A percentile compares a stretch with the other conserved stretches of the same genome.
Conservation (phyloP, 2,329 filamentous ascomycete species). For the Botrytis paeoniae region DNA sequence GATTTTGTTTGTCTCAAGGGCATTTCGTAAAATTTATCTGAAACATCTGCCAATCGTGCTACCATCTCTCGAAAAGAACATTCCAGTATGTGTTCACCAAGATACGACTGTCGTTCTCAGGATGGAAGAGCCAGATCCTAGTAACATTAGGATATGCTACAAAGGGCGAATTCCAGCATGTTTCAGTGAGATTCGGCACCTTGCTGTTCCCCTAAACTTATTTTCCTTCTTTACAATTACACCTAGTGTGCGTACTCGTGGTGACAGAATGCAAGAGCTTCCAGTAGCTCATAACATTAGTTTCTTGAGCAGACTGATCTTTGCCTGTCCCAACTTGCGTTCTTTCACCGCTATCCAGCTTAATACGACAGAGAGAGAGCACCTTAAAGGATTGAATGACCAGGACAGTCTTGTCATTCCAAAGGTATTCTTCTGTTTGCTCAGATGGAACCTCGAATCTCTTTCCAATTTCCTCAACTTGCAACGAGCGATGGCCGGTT, state of each 20-base stretch:
- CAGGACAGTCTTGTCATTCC: rapidly evolving
- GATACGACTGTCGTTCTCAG: neutral
- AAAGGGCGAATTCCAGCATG: neutral
- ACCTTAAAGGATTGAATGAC: rapidly evolving
- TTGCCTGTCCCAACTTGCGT: neutral
- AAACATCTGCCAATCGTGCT: neutral
- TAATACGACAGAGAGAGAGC: no score
- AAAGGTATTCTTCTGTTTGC: neutral
- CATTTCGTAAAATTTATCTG: neutral
- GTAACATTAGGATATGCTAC: neutral
- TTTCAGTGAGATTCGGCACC: neutral
- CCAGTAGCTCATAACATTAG: neutral
- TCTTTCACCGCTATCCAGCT: neutral
- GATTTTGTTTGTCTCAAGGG: neutral
- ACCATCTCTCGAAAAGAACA: neutral
- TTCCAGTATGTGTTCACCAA: neutral
- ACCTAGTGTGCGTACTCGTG: neutral
- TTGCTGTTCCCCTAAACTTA: neutral
- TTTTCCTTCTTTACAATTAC: neutral
- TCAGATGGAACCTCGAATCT: neutral
- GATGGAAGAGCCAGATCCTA: neutral
- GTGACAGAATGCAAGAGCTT: neutral
- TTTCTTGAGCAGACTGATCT: neutral
- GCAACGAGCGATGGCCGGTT: neutral
- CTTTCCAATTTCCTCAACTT: neutral